Percentiles rank a stretch among this genome's conserved stretches.
Evolutionary conservation across 2,329 filamentous ascomycete species (phyloP).

Genomic region (Alternaria sp.): DNA sequence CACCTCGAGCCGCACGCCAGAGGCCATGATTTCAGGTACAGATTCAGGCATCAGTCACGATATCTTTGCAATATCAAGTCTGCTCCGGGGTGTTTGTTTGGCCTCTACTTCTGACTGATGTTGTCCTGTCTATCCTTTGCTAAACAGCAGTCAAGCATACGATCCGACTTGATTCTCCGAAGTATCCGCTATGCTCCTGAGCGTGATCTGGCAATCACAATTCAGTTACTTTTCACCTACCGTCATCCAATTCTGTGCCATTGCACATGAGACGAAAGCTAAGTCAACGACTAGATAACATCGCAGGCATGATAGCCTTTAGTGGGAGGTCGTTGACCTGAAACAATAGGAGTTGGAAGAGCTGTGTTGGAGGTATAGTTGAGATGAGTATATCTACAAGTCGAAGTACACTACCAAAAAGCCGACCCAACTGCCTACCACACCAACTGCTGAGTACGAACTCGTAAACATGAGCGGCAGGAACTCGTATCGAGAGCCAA

Average conservation of each 20-base stretch:
- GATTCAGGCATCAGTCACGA: not conserved
- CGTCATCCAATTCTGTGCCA: not conserved
- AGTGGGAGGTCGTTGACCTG: not conserved
- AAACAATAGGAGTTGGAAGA: not conserved
- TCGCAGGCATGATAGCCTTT: not conserved
- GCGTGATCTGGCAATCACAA: not conserved
- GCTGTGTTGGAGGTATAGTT: not conserved
- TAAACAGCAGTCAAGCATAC: not conserved
- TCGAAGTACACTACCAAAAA: slow-evolving; percentile 90
- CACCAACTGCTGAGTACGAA: slow-evolving; percentile 91
- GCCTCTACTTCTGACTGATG: not conserved
- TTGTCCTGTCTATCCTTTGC: not conserved
- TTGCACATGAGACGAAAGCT: not conserved
- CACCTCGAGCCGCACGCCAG: slow-evolving; percentile 21
- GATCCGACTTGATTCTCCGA: not conserved
- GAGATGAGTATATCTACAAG: slow-evolving; percentile 24
- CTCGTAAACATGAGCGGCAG: slow-evolving; percentile 97
- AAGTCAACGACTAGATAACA: not conserved
- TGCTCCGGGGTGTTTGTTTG: slow-evolving; percentile 7
- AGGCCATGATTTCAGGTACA: slow-evolving; percentile 10
- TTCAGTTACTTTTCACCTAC: not conserved
- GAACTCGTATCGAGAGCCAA: slow-evolving; percentile 85
- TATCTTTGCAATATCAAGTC: slow-evolving; percentile 21
- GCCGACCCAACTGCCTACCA: slow-evolving; percentile 93
- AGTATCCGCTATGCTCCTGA: not conserved